Base-by-base conservation (phyloP, 257 asterid genomes). In the Solanum pimpinellifolium region DNA sequence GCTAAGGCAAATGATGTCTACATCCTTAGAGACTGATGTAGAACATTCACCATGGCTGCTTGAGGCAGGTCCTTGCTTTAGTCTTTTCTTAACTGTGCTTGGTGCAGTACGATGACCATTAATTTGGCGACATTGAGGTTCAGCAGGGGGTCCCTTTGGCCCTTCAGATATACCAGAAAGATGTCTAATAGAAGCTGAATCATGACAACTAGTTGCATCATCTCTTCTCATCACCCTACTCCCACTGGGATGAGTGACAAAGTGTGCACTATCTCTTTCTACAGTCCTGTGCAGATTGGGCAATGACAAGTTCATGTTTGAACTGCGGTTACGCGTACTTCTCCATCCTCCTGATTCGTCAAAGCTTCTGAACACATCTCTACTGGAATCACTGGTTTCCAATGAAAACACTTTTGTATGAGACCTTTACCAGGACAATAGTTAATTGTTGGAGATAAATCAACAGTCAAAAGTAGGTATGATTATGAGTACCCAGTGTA, bases 281-380 rank as follows among this genome's bases (percentile, higher is more conserved):
- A 80, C 87, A 78, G 77, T 66, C 33, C 73, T 47, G 86, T 42
- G 75, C 84, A 62, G 89, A 86, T 76, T 90, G 87, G 88, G 85
- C 84, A 88, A 75, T 39, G 90, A 66, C 9, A 84, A 47, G 66
- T 88, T 90, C 66, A 59, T 52, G 76, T 87, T 90, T 76, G 88
- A 89, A 86, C 88, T 87, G 62, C 90, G 91, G 86, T 89, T 92
- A 60, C 83, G 94, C 1, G 93, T 93, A 88, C 89, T 92, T 91
- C 92, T 94, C 96, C 98, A 94, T 56, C 93, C 93, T 86, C 90
- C 88, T 59, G 90, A 75, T 68, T 87, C 93, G n/a, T 88, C 93
- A 86, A 85, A 70, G 86, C 84, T 88, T 89, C 85, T 86, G 70
- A 89, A 78, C 33, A 83, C 74, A 75, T 41, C 88, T 23, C 75